A percentile compares a stretch with the other conserved stretches of the same genome.
Evolutionary conservation across 1,139 yeast species (phyloP).

Genomic region (Candida albicans): DNA sequence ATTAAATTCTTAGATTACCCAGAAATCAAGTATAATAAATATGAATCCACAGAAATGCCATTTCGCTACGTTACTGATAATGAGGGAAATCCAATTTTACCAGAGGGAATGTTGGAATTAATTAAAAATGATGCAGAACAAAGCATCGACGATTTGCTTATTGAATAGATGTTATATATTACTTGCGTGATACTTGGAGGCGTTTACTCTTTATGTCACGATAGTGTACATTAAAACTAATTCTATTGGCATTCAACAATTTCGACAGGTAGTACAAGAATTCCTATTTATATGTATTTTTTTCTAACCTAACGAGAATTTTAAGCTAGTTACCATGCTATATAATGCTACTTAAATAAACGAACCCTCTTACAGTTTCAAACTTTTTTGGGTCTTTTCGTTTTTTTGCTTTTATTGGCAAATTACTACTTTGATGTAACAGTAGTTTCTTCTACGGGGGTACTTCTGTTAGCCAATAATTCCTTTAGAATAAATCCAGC

Average conservation of each 20-base stretch:
- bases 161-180: constrained; percentile 18
- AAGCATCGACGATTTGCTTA: constrained; percentile 61
- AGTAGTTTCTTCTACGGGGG: constrained; percentile 23
- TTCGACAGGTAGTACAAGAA: no score
- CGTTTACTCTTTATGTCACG: no score
- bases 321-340: no score
- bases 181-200: not conserved
- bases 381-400: no score
- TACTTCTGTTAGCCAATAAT: constrained; percentile 27
- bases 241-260: no score
- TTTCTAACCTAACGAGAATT: no score
- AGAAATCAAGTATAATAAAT: constrained; percentile 80
- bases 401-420: not conserved
- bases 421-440: constrained; percentile 17
- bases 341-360: no score
- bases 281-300: not conserved
- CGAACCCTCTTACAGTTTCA: no score
- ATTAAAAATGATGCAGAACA: constrained; percentile 84
- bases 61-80: constrained; percentile 78
- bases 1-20: constrained; percentile 90
- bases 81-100: constrained; percentile 73
- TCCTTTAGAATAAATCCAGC: constrained; percentile 75
- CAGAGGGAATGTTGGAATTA: constrained; percentile 86
- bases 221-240: no score
- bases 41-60: constrained; percentile 97